A percentile compares a stretch with the other conserved stretches of the same genome.
These are phyloP conservation scores for Aspergillus affinis DNA, from an alignment of 495 filamentous ascomycete genomes.

Conservation along the genomic window DNA sequence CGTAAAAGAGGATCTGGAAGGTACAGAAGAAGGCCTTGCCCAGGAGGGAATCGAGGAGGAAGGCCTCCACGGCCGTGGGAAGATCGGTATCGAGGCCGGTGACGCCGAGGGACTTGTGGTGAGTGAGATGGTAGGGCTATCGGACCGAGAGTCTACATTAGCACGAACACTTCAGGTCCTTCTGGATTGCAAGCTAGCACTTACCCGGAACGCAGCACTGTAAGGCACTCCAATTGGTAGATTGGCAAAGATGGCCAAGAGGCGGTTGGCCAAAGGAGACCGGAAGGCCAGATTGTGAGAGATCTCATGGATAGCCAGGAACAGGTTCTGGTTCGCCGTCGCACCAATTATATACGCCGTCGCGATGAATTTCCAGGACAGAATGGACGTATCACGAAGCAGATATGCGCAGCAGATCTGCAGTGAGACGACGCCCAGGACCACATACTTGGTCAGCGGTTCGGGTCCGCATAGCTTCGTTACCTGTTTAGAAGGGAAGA, in stretches of 20 bases:
- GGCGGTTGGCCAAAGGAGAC: slow-evolving; percentile 76
- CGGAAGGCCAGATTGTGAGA: slow-evolving; percentile 96
- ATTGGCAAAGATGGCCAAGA: slow-evolving; percentile 91
- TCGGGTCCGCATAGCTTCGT: slow-evolving; percentile 97
- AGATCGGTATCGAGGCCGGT: slow-evolving; percentile 96
- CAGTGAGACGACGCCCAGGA: slow-evolving; percentile 77
- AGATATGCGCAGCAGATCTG: slow-evolving; percentile 79
- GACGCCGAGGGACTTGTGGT: slow-evolving; percentile 98
- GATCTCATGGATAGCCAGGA: slow-evolving; percentile 98
- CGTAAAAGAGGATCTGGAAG: slow-evolving; percentile 99
- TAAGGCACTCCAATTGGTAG: slow-evolving; percentile 95
- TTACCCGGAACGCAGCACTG: slow-evolving; percentile 88
- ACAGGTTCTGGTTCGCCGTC: slow-evolving; percentile 97
- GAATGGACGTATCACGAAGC: slow-evolving; percentile 74
- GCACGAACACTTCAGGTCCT: not conserved
- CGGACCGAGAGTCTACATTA: not conserved
- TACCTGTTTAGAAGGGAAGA: slow-evolving; percentile 54
- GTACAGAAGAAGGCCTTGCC: slow-evolving; percentile 99
- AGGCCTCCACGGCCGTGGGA: slow-evolving; percentile 85
- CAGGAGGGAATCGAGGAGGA: slow-evolving; percentile 92
- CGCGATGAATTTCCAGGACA: slow-evolving; percentile 79
- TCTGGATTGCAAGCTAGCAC: slow-evolving; percentile 16
- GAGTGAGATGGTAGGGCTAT: slow-evolving; percentile 95
- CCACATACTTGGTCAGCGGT: slow-evolving; percentile 91
- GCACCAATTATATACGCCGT: slow-evolving; percentile 92